A percentile compares a stretch with the other conserved stretches of the same genome.
Evolutionary conservation across 352 stramenopile genomes (phyloP).

Genomic region (Pythium utonaiense): DNA sequence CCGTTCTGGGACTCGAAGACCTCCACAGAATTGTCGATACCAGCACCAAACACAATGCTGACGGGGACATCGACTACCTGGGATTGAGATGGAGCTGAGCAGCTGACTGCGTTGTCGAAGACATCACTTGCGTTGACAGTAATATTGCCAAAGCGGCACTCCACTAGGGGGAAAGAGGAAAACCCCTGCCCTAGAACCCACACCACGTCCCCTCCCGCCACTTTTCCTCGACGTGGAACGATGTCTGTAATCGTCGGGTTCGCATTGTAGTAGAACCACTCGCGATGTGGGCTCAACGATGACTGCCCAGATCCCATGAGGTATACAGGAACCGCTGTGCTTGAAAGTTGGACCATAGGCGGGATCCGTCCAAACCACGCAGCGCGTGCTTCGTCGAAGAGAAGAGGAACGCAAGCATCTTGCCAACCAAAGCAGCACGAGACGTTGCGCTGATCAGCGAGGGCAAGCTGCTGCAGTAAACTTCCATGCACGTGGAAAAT

Average conservation of each 20-base stretch:
- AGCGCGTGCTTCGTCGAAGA: neutral
- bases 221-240: neutral
- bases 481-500: conserved; percentile 5
- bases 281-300: neutral
- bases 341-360: neutral
- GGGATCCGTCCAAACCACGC: conserved; percentile 13
- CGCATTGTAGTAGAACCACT: conserved; percentile 16
- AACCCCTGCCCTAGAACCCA: conserved; percentile 18
- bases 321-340: conserved; percentile 1
- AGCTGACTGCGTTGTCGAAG: conserved; percentile 16
- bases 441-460: neutral
- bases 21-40: conserved; percentile 1
- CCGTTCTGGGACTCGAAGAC: neutral
- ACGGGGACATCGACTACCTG: neutral
- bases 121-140: conserved; percentile 4
- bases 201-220: conserved; percentile 8
- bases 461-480: neutral
- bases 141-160: conserved; percentile 11
- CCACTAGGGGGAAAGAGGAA: neutral
- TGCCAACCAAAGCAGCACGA: conserved; percentile 13
- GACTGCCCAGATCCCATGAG: neutral
- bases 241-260: neutral
- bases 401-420: neutral
- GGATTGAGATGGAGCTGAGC: neutral
- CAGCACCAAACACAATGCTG: neutral